Evolutionary conservation across 305 asterid genomes (phyloP).

Genomic region (Stenogyne calaminthoides): DNA sequence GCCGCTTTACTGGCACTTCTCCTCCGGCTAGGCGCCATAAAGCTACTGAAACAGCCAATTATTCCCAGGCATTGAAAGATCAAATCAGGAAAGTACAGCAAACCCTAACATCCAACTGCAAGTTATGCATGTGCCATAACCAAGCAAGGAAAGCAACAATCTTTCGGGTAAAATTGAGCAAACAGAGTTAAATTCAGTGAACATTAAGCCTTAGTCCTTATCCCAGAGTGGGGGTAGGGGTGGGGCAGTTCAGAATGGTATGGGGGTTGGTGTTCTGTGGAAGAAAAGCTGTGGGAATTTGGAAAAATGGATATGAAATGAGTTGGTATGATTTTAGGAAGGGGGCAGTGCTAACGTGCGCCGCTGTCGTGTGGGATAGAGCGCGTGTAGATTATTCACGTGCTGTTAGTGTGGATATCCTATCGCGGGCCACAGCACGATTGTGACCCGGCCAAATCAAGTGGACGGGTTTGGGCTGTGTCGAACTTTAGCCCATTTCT

Average conservation of each 20-base stretch:
- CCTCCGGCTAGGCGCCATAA: slow-evolving; percentile 88
- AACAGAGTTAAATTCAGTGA: slow-evolving; percentile 26
- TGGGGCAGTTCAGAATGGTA: slow-evolving; percentile 27
- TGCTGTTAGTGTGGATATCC: slow-evolving; percentile 3
- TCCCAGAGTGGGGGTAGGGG: not conserved
- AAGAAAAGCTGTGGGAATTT: slow-evolving; percentile 40
- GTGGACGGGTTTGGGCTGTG: not conserved
- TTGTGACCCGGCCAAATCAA: not conserved
- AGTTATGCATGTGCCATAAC: slow-evolving; percentile 20
- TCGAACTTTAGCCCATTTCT: not conserved
- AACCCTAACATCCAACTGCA: slow-evolving; percentile 36
- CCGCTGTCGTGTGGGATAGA: slow-evolving; percentile 31
- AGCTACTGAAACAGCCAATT: slow-evolving; percentile 30
- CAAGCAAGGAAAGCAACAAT: not conserved
- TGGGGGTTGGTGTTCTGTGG: slow-evolving; percentile 52
- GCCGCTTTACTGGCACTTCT: slow-evolving; percentile 67
- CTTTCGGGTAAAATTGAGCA: not conserved
- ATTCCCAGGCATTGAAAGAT: slow-evolving; percentile 59
- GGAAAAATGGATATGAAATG: slow-evolving; percentile 40
- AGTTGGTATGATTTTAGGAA: slow-evolving; percentile 33
- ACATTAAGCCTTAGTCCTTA: slow-evolving; percentile 55
- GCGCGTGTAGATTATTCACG: slow-evolving; percentile 23
- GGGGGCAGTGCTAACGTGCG: slow-evolving; percentile 47
- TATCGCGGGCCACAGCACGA: slow-evolving; percentile 19
- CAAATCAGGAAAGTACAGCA: slow-evolving; percentile 31